Conservation (phyloP, 2,329 filamentous ascomycete genomes). For the Oidium heveae region DNA sequence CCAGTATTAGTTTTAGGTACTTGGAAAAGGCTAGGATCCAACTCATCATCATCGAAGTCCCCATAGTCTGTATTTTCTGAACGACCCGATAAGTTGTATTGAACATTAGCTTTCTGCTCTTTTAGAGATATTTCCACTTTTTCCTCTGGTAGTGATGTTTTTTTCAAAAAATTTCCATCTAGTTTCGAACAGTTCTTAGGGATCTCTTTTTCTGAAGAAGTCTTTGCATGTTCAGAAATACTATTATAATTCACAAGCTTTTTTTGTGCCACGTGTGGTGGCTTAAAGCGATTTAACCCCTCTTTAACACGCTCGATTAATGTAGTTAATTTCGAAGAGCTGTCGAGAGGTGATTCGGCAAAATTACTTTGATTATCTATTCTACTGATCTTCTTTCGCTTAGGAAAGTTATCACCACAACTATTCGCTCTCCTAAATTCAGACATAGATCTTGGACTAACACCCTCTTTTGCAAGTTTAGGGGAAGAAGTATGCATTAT, state of each 20-base stretch:
- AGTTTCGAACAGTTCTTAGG: not conserved
- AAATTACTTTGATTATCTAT: slow-evolving; percentile 18
- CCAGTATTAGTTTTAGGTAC: slow-evolving; percentile 23
- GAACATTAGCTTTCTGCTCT: not conserved
- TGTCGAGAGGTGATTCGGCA: slow-evolving; percentile 18
- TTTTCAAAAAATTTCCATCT: not conserved
- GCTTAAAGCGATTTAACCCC: slow-evolving; percentile 17
- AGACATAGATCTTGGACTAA: slow-evolving; percentile 18
- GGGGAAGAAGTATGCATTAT: slow-evolving; percentile 48
- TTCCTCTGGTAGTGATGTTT: not conserved
- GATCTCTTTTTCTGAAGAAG: not conserved
- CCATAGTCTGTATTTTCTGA: slow-evolving; percentile 11
- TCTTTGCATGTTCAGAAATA: not conserved
- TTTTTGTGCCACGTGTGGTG: not conserved
- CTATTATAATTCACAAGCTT: not conserved
- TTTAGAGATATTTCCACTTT: not conserved
- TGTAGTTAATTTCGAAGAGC: slow-evolving; percentile 29
- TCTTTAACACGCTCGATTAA: slow-evolving; percentile 41
- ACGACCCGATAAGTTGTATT: not conserved
- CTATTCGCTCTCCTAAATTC: slow-evolving; percentile 39
- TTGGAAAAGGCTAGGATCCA: slow-evolving; percentile 19
- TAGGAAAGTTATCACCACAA: slow-evolving; percentile 46
- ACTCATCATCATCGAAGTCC: slow-evolving; percentile 27
- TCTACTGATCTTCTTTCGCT: slow-evolving; percentile 29
- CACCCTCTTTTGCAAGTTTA: slow-evolving; percentile 24